Percentiles rank a stretch among this genome's conserved stretches.
These are phyloP conservation scores for Dissophora globulifera DNA, from an alignment of 192 early-diverging fungal species.

Conservation along the genomic window DNA sequence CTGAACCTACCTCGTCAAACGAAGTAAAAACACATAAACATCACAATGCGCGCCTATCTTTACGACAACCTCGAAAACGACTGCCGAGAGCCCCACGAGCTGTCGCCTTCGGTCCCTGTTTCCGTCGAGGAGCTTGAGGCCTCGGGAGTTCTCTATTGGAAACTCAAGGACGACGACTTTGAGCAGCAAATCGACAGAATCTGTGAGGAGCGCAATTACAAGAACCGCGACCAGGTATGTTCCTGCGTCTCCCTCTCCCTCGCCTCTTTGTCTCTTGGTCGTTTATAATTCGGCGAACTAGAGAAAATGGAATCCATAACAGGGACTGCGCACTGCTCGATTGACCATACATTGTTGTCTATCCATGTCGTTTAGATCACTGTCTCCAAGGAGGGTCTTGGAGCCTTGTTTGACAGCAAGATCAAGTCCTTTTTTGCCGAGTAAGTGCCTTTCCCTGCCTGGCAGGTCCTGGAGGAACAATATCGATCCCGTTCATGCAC, in stretches of 20 bases:
- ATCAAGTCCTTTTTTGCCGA: conserved; percentile 94
- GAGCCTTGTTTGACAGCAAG: conserved; percentile 89
- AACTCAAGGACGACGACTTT: conserved; percentile 63
- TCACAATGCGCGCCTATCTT: conserved; percentile 82
- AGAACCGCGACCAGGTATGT: conserved; percentile 86
- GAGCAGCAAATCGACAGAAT: conserved; percentile 74
- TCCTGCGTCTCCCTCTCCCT: background rate
- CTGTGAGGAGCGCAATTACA: conserved; percentile 82
- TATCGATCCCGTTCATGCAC: too few species aligned
- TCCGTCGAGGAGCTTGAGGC: conserved; percentile 70
- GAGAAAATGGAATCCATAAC: too few species aligned
- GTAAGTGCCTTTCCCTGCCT: conserved; percentile 51
- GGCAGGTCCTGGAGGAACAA: too few species aligned
- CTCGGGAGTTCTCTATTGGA: conserved; percentile 83
- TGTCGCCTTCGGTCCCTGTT: conserved; percentile 67
- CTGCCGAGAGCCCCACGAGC: conserved; percentile 86
- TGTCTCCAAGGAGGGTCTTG: conserved; percentile 82
- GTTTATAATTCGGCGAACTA: too few species aligned
- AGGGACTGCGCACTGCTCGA: too few species aligned
- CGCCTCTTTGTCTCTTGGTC: background rate
- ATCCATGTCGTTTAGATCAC: conserved; percentile 66
- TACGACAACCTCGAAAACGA: conserved; percentile 75
- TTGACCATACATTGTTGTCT: background rate
- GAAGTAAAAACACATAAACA: background rate
- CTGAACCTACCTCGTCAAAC: background rate